Base-by-base conservation (phyloP, 2,329 filamentous ascomycete species). In the Colletotrichum kahawae region DNA sequence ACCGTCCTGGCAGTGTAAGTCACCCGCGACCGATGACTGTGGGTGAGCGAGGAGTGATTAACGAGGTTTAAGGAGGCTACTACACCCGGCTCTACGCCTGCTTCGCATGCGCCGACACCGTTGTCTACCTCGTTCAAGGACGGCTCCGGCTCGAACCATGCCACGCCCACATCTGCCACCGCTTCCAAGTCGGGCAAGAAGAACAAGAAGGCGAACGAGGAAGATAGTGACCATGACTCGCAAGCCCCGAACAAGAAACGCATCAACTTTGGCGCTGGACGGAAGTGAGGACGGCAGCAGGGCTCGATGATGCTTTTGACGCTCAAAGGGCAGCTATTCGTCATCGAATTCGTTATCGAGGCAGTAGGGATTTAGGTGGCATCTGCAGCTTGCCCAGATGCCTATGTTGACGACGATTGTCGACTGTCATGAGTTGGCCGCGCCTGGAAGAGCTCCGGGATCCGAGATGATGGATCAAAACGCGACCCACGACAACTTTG, bases 221-320 rank as follows among this genome's bases (percentile, higher is more conserved):
- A 82, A 31, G 91, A 93, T 73, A 92, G 90, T 82, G 91, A 93
- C 82, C 89, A 87, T 27, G 91, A 93, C 71, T 84, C 86, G 64
- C 88, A 89, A 71, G 81, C 84, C 63, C 82, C 82, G 56, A 92
- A 89, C 80, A 88, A 92, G 82, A 88, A 90, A 70, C 85, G 90
- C 76, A 91, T 90, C 4, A 90, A 90, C 78, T 92, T 92, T 80
- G 90, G 90, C 18, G 88, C 89, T 1, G 85, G 85, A 34, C 85
- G 90, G 70, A 91, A 90, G 80, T 89, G 76, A 80, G 27, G 14
- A 16, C 29, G 57, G 4, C 29, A 14, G 10, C 43, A 51, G n/a
- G 43, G 43, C 43, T 51, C 43, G n/a, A 51, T 21, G 43, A 51
- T 2, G 43, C n/a, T 51, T 51, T 51, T 1, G 0, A 51, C n/a